These are phyloP conservation scores for Violaceomyces palustris DNA, from an alignment of 1,284 basidiomycete species.

Conservation along the genomic window DNA sequence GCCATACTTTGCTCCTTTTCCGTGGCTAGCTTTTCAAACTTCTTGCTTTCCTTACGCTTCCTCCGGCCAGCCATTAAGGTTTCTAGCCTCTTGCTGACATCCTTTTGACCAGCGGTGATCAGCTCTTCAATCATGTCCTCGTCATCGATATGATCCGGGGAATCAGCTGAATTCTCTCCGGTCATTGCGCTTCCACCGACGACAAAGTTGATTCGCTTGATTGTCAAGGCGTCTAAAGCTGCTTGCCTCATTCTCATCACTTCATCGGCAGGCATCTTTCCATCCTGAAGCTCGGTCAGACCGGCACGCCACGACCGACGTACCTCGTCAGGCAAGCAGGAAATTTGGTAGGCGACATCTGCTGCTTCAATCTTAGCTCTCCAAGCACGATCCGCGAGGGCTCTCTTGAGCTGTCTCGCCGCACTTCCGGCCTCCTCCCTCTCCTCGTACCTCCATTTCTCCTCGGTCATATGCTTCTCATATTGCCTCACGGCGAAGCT, in stretches of 20 bases:
- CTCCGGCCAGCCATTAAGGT: no score
- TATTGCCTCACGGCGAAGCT: conserved; percentile 2
- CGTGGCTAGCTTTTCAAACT: no score
- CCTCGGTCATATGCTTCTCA: not conserved
- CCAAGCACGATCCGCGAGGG: conserved; percentile 4
- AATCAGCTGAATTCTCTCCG: no score
- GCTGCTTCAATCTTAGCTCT: not conserved
- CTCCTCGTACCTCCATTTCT: not conserved
- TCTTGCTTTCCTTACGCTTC: no score
- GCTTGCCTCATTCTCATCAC: conserved; percentile 2
- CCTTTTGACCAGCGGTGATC: no score
- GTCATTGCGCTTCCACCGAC: no score
- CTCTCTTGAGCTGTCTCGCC: conserved; percentile 7
- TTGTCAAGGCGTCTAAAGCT: not conserved
- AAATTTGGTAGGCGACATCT: conserved; percentile 9
- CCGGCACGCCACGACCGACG: conserved; percentile 7
- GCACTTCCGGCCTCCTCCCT: not conserved
- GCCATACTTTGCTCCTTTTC: no score
- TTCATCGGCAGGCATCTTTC: conserved; percentile 4
- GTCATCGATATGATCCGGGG: not conserved
- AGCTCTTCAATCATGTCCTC: conserved; percentile 9
- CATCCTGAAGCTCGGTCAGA: not conserved
- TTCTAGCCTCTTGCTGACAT: no score
- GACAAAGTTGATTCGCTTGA: no score
- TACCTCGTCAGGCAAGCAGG: not conserved